Evolutionary conservation across 2,329 filamentous ascomycete genomes (phyloP), one percentile per base, ranked within the genome.

Genomic region (Alternaria rosae): DNA sequence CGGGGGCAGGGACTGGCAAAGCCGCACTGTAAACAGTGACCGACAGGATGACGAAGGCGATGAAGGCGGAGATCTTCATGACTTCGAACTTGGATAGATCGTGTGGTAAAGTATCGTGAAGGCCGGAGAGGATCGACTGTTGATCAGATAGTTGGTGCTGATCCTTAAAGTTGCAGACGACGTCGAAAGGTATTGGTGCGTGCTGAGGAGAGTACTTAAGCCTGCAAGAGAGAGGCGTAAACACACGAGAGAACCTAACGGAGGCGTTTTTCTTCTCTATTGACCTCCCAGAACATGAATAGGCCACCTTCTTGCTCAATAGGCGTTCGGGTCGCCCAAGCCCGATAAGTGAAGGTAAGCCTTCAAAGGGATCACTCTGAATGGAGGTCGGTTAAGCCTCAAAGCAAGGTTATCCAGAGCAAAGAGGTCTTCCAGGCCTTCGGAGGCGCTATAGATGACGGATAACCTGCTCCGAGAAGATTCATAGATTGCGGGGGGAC

Each of bases 1-100:
- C 52, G 48, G 53, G 57, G 23, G 57, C 61, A 42, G 61, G 70
- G 64, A 78, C 76, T 68, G 81, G 80, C 57, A 79, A 65, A 73
- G 76, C 78, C 59, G 80, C 79, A 54, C 76, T 76, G 62, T 78
- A 74, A 66, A 78, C 73, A 70, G 79, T 78, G 52, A 78, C 79
- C 54, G 80, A 80, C 51, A 85, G 62, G 53, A 83, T 71, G 54
- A 76, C 69, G 57, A 81, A 76, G 50, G 80, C 70, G 55, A 83
- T 69, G 54, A 84, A 59, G 56, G 79, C 71, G 66, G 81, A 76
- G 73, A 85, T 68, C 79, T 84, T 86, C 85, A 87, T 87, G 55
- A 59, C 81, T 74, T 69, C 50, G 50, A 55, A 53, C 53, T 61
- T 38, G 62, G 62, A 38, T 30, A 44, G 54, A 61, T 48, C 54